These are phyloP conservation scores for Penicillium sp. DNA, from an alignment of 2,329 filamentous ascomycete species.

Conservation along the genomic window DNA sequence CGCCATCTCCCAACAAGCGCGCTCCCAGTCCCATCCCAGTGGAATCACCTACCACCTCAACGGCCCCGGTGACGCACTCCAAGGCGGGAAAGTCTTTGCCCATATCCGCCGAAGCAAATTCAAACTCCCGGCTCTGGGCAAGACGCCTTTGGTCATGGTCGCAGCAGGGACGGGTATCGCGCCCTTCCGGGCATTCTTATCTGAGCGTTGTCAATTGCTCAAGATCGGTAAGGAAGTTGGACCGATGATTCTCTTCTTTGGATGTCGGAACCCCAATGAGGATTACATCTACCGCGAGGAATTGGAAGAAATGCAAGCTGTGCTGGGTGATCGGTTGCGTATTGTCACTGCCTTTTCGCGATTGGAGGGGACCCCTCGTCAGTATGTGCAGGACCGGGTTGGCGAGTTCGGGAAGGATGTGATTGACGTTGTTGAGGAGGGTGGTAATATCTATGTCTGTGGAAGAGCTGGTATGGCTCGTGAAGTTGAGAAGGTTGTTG, in stretches of 20 bases:
- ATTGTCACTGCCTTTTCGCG: slow-evolving; percentile 30
- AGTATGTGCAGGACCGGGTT: slow-evolving; percentile 42
- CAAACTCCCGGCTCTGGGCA: slow-evolving; percentile 65
- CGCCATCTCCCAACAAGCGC: slow-evolving; percentile 55
- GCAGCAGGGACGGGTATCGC: slow-evolving; percentile 52
- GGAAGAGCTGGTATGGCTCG: slow-evolving; percentile 38
- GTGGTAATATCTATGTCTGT: slow-evolving; percentile 43
- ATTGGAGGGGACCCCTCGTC: slow-evolving; percentile 11
- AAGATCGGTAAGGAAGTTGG: slow-evolving; percentile 37
- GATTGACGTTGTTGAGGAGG: slow-evolving; percentile 34
- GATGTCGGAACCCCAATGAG: slow-evolving; percentile 35
- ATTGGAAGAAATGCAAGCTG: slow-evolving; percentile 21
- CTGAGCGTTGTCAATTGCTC: slow-evolving; percentile 39
- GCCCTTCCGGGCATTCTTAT: slow-evolving; percentile 45
- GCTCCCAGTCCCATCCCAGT: slow-evolving; percentile 70
- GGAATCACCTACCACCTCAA: slow-evolving; percentile 76
- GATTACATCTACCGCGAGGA: slow-evolving; percentile 39
- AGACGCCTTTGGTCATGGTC: slow-evolving; percentile 52
- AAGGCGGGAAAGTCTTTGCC: slow-evolving; percentile 82
- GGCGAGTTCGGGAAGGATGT: slow-evolving; percentile 28
- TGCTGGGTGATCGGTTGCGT: slow-evolving; percentile 15
- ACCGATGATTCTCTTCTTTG: slow-evolving; percentile 42
- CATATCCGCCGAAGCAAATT: slow-evolving; percentile 95
- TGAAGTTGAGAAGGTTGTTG: slow-evolving; percentile 42
- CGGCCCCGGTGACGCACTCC: slow-evolving; percentile 86